Conservation (phyloP, 169 alveolate species). For the Plasmodium malariae region DNA sequence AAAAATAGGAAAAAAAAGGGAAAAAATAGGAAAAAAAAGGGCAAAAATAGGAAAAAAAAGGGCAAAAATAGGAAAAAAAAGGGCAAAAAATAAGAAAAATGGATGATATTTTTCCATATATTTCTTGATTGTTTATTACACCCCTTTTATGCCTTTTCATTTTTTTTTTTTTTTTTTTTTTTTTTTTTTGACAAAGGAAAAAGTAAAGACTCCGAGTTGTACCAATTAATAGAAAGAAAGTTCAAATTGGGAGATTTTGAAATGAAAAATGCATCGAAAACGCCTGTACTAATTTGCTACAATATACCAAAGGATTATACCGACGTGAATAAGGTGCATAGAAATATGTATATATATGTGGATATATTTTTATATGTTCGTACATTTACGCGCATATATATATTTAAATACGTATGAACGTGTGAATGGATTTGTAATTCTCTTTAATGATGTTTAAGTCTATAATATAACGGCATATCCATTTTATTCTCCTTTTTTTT, state of each 20-base stretch:
- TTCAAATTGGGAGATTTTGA: constrained; percentile 78
- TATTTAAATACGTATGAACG: constrained; percentile 58
- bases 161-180: constrained; percentile 18
- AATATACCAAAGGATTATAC: constrained; percentile 80
- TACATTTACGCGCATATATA: background rate
- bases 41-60: background rate
- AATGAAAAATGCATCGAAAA: constrained; percentile 77
- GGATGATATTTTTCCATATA: background rate
- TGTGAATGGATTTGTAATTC: background rate
- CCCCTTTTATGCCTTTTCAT: background rate
- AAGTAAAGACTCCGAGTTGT: constrained; percentile 45
- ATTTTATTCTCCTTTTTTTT: background rate
- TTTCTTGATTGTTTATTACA: background rate
- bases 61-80: background rate
- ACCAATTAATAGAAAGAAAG: constrained; percentile 74
- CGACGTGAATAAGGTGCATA: constrained; percentile 78
- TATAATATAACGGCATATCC: background rate
- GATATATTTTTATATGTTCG: too few species aligned
- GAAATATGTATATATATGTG: background rate
- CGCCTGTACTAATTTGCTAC: constrained; percentile 83
- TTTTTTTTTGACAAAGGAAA: background rate
- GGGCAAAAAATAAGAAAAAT: background rate
- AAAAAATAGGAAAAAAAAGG: background rate
- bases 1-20: background rate
- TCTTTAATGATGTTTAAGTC: background rate